phyloP scores from a whole-genome alignment of 148 eudicot species.

The Rhododendron mucronatum region DNA sequence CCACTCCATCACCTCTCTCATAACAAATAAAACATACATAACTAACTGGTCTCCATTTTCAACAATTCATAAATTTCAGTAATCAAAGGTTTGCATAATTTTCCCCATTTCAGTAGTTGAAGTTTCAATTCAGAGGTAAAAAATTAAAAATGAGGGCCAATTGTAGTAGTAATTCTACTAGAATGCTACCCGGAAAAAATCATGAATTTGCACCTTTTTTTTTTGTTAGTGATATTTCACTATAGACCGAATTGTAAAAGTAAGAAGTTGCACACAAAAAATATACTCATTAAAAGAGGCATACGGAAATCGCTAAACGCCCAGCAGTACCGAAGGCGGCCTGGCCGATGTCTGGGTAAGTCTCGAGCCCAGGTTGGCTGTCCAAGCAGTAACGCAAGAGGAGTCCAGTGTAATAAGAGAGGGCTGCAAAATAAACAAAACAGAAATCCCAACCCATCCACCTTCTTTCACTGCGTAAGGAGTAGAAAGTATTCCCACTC shows the following conservation, averaged over 20 bases:
- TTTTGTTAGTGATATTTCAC: not conserved
- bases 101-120: not conserved
- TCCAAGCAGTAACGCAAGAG: slow-evolving; percentile 85
- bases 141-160: not conserved
- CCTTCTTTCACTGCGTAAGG: slow-evolving; percentile 89
- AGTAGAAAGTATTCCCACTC: slow-evolving; percentile 93
- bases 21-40: not conserved
- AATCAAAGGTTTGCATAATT: no score
- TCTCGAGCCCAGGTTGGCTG: slow-evolving; percentile 84
- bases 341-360: slow-evolving; percentile 98
- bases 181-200: not conserved
- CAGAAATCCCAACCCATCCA: slow-evolving; percentile 78
- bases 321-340: slow-evolving; percentile 90
- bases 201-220: not conserved
- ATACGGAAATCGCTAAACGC: slow-evolving; percentile 72
- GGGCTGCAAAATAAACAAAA: slow-evolving; percentile 64
- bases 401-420: slow-evolving; percentile 90
- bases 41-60: not conserved
- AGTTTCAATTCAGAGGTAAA: not conserved
- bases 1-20: not conserved
- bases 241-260: not conserved
- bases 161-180: not conserved
- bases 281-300: not conserved
- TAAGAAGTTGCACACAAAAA: not conserved
- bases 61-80: not conserved